phyloP scores from a whole-genome alignment of 306 rosid species.

The Crataegus laevigata region DNA sequence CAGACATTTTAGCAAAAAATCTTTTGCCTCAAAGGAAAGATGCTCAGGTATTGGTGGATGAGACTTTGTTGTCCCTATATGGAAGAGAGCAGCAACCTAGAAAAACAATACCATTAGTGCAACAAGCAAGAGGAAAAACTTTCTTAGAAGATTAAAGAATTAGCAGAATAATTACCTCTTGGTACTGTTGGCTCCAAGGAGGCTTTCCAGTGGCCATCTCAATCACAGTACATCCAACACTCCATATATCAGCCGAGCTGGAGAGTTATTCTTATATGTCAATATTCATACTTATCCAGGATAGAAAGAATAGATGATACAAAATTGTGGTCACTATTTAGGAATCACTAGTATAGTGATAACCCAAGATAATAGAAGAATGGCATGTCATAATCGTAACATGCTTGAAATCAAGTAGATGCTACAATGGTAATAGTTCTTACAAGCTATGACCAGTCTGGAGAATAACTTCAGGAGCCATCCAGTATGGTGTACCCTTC shows the following conservation, averaged over 20 bases:
- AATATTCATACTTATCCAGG: slow-evolving; percentile 18
- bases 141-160: background rate
- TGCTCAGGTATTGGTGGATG: slow-evolving; percentile 99
- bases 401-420: background rate
- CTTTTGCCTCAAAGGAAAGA: slow-evolving; percentile 78
- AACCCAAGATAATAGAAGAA: background rate
- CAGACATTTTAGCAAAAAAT: slow-evolving; percentile 87
- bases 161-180: slow-evolving; percentile 56
- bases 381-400: background rate
- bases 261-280: slow-evolving; percentile 20
- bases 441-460: slow-evolving; percentile 99
- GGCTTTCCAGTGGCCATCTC: slow-evolving; percentile 99
- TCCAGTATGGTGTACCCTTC: slow-evolving; percentile 99
- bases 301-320: background rate
- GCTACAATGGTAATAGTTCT: slow-evolving; percentile 31
- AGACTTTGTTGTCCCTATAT: slow-evolving; percentile 94
- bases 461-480: slow-evolving; percentile 99
- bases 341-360: background rate
- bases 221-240: slow-evolving; percentile 97
- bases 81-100: slow-evolving; percentile 97
- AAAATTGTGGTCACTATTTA: background rate
- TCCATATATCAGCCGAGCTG: slow-evolving; percentile 99
- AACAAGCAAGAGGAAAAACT: slow-evolving; percentile 6
- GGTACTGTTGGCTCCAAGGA: slow-evolving; percentile 99
- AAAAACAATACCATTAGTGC: slow-evolving; percentile 33